Conservation (phyloP, 768 basidiomycete species). For the Auriscalpium vulgare region DNA sequence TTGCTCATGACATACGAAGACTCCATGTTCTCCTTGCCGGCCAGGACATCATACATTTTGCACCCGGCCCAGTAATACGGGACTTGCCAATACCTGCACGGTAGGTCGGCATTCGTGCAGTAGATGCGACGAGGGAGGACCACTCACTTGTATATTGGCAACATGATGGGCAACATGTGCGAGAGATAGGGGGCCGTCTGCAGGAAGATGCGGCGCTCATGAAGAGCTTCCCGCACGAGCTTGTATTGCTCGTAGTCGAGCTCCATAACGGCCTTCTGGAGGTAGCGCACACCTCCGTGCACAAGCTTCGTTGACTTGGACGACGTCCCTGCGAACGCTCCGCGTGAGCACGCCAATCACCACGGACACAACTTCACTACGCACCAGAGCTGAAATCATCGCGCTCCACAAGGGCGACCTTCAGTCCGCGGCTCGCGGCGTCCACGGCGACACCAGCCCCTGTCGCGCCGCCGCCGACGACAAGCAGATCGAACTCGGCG, state of each 20-base stretch:
- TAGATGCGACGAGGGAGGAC: neutral
- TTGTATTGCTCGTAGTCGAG: constrained; percentile 96
- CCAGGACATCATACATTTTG: constrained; percentile 93
- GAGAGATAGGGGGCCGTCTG: constrained; percentile 94
- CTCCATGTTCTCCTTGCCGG: constrained; percentile 96
- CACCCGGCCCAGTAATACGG: constrained; percentile 95
- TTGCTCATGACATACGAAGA: constrained; percentile 91
- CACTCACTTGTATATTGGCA: constrained; percentile 86
- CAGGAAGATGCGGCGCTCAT: constrained; percentile 88
- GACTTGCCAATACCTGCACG: constrained; percentile 81
- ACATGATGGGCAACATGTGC: constrained; percentile 91
- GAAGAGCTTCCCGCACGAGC: constrained; percentile 90
- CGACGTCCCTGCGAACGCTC: constrained; percentile 60
- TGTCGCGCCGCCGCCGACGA: constrained; percentile 93
- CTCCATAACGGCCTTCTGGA: constrained; percentile 94
- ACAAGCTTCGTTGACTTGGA: constrained; percentile 98
- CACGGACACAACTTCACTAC: constrained; percentile 14
- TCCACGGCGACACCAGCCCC: constrained; percentile 96
- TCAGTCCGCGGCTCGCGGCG: constrained; percentile 84
- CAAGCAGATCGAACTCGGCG: constrained; percentile 65
- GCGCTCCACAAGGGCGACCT: constrained; percentile 88
- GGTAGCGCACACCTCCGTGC: constrained; percentile 94
- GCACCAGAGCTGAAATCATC: constrained; percentile 86
- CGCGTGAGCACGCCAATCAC: neutral
- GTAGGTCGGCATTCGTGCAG: too few relatives aligned